These are phyloP conservation scores for Chlorella sorokiniana DNA, from an alignment of 139 green algal species.

Conservation along the genomic window DNA sequence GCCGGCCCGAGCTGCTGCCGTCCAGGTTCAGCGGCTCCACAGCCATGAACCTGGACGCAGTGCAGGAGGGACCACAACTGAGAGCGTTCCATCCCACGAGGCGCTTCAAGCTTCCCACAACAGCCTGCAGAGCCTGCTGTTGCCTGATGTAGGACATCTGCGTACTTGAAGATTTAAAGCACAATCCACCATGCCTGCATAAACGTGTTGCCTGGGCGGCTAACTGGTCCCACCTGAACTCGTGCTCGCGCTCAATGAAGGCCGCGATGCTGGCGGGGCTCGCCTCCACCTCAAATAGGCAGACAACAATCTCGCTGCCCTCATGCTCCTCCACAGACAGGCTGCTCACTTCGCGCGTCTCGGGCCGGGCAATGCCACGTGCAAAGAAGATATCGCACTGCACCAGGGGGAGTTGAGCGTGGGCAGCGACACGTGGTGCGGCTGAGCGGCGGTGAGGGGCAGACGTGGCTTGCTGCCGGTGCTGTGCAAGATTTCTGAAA, in stretches of 20 bases:
- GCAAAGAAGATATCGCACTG: constrained; percentile 80
- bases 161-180: too few relatives aligned
- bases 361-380: constrained; percentile 76
- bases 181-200: too few relatives aligned
- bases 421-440: background rate
- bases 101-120: too few relatives aligned
- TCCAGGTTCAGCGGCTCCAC: constrained; percentile 58
- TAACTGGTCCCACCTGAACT: constrained; percentile 91
- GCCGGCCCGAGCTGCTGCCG: constrained; percentile 4
- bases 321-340: constrained; percentile 64
- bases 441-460: background rate
- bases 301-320: constrained; percentile 63
- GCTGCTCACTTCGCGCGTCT: constrained; percentile 78
- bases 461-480: background rate
- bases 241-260: constrained; percentile 88
- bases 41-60: background rate
- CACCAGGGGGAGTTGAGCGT: too few relatives aligned
- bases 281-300: constrained; percentile 74
- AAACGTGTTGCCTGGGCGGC: too few relatives aligned
- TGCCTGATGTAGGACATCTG: too few relatives aligned
- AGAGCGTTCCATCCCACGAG: background rate
- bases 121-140: too few relatives aligned
- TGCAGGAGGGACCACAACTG: background rate
- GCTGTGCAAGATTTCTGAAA: background rate
- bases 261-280: constrained; percentile 53